These are phyloP conservation scores for Linaria vulgaris DNA, from an alignment of 257 asterid genomes.

Conservation along the genomic window DNA sequence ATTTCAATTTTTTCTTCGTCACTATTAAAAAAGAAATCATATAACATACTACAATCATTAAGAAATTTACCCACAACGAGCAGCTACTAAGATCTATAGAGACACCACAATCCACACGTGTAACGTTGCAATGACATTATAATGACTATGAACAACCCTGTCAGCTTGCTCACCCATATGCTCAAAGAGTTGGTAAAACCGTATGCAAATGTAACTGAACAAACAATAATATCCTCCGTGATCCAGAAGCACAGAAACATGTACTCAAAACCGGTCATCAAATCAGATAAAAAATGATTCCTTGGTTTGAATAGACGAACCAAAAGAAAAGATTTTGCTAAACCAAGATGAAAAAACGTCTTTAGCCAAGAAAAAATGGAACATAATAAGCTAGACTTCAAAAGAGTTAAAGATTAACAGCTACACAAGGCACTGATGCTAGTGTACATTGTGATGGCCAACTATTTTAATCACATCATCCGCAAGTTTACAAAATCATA, in stretches of 20 bases:
- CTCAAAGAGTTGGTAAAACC: not conserved
- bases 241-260: not conserved
- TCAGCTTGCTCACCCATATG: not conserved
- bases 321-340: not conserved
- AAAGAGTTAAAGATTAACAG: not conserved
- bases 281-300: not conserved
- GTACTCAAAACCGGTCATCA: too few relatives aligned
- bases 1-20: not conserved
- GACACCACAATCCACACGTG: not conserved
- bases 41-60: not conserved
- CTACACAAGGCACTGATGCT: not conserved
- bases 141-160: too few relatives aligned
- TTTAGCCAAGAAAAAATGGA: not conserved
- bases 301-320: not conserved
- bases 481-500: not conserved
- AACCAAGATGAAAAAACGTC: not conserved
- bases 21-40: not conserved
- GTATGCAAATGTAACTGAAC: not conserved
- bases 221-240: not conserved
- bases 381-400: not conserved
- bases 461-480: not conserved
- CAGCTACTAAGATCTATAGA: not conserved
- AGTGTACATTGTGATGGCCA: not conserved
- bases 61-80: not conserved
- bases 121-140: not conserved